Percentiles rank a stretch among this genome's conserved stretches.
These are phyloP conservation scores for Botrytis cinerea DNA, from an alignment of 2,329 filamentous ascomycete genomes.

Conservation along the genomic window DNA sequence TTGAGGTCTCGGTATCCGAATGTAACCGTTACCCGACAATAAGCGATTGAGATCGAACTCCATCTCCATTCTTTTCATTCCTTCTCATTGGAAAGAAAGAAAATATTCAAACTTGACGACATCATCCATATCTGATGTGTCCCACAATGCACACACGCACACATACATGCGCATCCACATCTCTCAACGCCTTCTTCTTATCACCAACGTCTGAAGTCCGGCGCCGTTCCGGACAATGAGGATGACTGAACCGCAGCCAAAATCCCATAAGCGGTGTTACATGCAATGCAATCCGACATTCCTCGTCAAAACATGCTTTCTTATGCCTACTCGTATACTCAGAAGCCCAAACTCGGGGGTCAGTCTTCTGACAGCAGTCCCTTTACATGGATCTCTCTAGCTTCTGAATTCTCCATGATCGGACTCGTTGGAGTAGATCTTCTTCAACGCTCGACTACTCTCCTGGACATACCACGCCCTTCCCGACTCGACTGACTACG, in stretches of 20 bases:
- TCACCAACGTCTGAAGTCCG: not conserved
- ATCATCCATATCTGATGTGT: not conserved
- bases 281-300: not conserved
- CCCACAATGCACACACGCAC: not conserved
- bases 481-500: not conserved
- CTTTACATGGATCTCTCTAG: not conserved
- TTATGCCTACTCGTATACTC: not conserved
- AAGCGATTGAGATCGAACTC: not conserved
- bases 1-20: not conserved
- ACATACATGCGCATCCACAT: too few species aligned
- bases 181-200: not conserved
- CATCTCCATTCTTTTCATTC: not conserved
- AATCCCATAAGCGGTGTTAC: not conserved
- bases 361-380: not conserved
- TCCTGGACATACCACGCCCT: not conserved
- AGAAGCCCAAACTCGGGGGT: not conserved
- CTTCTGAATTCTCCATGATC: not conserved
- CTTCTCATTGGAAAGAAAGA: not conserved
- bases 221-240: not conserved
- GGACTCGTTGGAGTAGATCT: not conserved
- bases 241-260: not conserved
- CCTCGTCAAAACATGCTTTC: not conserved
- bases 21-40: conserved; percentile 2
- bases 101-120: not conserved
- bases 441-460: not conserved